Percentiles rank a stretch among this genome's conserved stretches.
These are phyloP conservation scores for Mortierella claussenii DNA, from an alignment of 192 early-diverging fungal species.

Conservation along the genomic window DNA sequence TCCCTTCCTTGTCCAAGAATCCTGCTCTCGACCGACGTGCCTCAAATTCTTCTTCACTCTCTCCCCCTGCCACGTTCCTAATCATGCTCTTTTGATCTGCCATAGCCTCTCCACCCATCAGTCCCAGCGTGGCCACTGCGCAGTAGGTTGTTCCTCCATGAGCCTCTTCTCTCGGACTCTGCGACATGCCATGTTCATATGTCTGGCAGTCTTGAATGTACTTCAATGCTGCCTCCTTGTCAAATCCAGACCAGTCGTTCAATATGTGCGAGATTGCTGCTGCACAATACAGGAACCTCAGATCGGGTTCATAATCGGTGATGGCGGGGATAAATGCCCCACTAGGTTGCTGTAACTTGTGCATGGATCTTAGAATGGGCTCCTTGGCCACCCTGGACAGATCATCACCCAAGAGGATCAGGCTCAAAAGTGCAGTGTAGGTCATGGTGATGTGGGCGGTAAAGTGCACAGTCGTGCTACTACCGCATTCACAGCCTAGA, in stretches of 20 bases:
- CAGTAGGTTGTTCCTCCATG: constrained; percentile 95
- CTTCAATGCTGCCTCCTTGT: constrained; percentile 63
- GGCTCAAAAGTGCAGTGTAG: constrained; percentile 85
- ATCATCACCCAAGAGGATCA: constrained; percentile 92
- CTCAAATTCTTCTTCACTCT: constrained; percentile 28
- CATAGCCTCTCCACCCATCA: constrained; percentile 65
- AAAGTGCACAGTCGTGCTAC: constrained; percentile 45
- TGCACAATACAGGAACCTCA: constrained; percentile 94
- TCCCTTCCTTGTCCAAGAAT: constrained; percentile 61
- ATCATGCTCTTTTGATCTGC: constrained; percentile 24
- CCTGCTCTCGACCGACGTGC: constrained; percentile 58
- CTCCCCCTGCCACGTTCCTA: constrained; percentile 35
- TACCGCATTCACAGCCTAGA: constrained; percentile 26
- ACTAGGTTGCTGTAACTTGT: constrained; percentile 74
- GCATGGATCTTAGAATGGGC: constrained; percentile 71
- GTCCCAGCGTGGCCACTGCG: constrained; percentile 81
- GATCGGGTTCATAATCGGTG: constrained; percentile 74
- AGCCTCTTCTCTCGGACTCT: constrained; percentile 80
- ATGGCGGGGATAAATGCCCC: constrained; percentile 71
- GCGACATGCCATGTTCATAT: constrained; percentile 84
- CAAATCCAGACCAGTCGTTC: constrained; percentile 91
- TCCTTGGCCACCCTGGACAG: constrained; percentile 80
- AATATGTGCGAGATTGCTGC: constrained; percentile 84
- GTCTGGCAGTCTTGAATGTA: constrained; percentile 72
- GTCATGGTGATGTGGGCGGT: constrained; percentile 81